These are phyloP conservation scores for Claviceps maximensis DNA, from an alignment of 2,329 filamentous ascomycete genomes.

Conservation along the genomic window DNA sequence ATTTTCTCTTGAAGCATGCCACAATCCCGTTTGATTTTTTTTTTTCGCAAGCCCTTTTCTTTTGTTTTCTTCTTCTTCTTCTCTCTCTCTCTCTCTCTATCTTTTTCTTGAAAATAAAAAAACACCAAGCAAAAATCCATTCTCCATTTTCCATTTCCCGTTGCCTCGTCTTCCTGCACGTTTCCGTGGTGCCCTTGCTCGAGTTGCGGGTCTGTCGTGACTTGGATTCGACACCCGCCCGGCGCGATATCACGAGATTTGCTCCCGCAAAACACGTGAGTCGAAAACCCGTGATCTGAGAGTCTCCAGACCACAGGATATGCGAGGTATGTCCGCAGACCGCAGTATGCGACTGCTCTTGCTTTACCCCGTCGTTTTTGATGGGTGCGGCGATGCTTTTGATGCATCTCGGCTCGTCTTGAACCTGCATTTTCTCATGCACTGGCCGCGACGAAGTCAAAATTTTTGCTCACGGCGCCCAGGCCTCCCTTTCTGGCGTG, in stretches of 20 bases:
- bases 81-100: no score
- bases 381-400: slow-evolving; percentile 4
- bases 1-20: not conserved
- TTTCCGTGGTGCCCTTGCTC: slow-evolving; percentile 1
- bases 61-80: slow-evolving; percentile 3
- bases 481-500: not conserved
- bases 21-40: not conserved
- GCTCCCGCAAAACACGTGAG: slow-evolving; percentile 33
- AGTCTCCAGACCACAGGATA: slow-evolving; percentile 29
- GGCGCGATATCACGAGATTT: slow-evolving; percentile 37
- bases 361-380: slow-evolving; percentile 3
- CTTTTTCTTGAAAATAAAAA: not conserved
- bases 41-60: slow-evolving; percentile 1
- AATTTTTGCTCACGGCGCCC: not conserved
- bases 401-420: not conserved
- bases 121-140: no score
- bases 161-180: slow-evolving; percentile 1
- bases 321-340: slow-evolving; percentile 27
- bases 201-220: slow-evolving; percentile 12
- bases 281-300: slow-evolving; percentile 31
- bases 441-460: not conserved
- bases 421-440: not conserved
- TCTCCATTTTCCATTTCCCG: slow-evolving; percentile 3
- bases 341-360: slow-evolving; percentile 9
- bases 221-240: slow-evolving; percentile 16